Base-by-base conservation (phyloP, 768 basidiomycete genomes). In the Porpolomopsis calyptriformis region DNA sequence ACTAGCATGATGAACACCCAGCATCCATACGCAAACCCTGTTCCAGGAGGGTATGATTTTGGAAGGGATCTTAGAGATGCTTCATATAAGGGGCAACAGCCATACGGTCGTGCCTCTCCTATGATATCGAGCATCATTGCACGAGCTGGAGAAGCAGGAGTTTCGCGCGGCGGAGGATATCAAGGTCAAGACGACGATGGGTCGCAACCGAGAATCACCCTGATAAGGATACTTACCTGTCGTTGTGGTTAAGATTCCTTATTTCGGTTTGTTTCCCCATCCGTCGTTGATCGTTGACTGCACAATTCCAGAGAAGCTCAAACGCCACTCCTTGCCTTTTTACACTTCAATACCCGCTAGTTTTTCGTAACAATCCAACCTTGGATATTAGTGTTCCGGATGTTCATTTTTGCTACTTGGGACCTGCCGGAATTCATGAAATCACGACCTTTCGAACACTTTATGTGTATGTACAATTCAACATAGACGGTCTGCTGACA, bases 41-140 rank as follows among this genome's bases (percentile, higher is more conserved):
- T 65, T 40, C 59, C 69, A n/a, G 69, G 71, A 26, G 81, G 73
- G 7, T 78, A 77, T 60, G 82, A 85, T 53, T 78, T 80, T 52
- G 62, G 53, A 51, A 55, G 63, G 27, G 64, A 68, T 18, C 59
- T 58, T 23, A 68, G 62, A 34, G 82, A 86, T 35, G 84, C 83
- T 51, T 65, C 67, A 20, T 80, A 76, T 54, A 38, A 31, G n/a
- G 63, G 57, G 48, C 74, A 74, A 52, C 75, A 74, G 55, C 74
- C 67, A 46, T 89, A 89, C 55, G 82, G 83, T n/a, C 77, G 84
- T 43, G 73, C 77, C 23, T 88, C 86, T 33, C 86, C 85, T 14
- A 90, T 90, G 86, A 75, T 86, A 45, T 74, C 83, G 22, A 78
- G 70, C 43, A 71, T 77, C 48, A 78, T 84, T 43, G 85, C 82